Evolutionary conservation across 352 stramenopile species (phyloP).

Genomic region (Phytopythium delawarense): DNA sequence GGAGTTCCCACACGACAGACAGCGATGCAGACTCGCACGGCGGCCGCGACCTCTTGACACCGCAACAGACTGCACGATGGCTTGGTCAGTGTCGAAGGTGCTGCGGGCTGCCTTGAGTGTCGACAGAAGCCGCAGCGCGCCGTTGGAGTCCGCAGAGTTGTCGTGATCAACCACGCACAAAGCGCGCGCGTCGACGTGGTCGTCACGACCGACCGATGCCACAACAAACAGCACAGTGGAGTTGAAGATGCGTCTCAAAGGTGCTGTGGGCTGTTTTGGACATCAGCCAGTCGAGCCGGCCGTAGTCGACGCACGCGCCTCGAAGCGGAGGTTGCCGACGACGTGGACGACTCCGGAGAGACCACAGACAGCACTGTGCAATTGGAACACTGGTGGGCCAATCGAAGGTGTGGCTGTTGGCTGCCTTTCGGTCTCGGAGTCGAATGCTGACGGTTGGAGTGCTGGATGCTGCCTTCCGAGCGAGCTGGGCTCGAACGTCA

Average conservation of each 20-base stretch:
- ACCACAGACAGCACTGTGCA: not conserved
- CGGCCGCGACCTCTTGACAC: not conserved
- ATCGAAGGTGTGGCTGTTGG: not conserved
- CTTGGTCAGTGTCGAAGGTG: not conserved
- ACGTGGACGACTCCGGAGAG: not conserved
- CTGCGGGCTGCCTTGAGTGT: not conserved
- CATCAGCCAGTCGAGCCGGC: no score
- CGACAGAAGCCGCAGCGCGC: not conserved
- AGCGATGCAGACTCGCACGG: not conserved
- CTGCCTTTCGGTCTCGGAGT: not conserved
- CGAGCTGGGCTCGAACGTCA: not conserved
- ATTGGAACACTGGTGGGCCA: not conserved
- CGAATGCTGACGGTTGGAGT: not conserved
- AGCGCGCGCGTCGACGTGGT: no score
- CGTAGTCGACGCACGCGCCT: no score
- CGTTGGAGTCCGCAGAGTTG: not conserved
- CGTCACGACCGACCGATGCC: no score
- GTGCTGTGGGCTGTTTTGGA: no score
- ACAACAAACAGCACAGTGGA: no score
- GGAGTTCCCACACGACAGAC: not conserved
- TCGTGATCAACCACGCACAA: not conserved
- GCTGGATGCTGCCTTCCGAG: conserved; percentile 1
- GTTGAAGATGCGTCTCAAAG: no score
- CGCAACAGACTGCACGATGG: conserved; percentile 2
- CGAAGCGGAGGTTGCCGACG: not conserved